Base-by-base conservation (phyloP, 352 stramenopile genomes). In the Phytopythium delawarense region DNA sequence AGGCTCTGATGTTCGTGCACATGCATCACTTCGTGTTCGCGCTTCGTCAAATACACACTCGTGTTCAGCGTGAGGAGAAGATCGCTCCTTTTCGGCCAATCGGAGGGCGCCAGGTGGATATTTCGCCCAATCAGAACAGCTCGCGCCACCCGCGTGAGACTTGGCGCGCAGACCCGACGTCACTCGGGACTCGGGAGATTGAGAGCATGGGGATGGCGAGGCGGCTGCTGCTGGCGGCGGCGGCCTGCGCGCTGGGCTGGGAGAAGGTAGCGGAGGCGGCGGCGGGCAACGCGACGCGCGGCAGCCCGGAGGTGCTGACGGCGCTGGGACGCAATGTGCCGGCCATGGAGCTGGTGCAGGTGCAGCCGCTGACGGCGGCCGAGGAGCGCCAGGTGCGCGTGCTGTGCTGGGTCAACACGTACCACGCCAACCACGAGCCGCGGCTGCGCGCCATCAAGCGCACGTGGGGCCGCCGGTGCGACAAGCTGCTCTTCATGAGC, bases 401-500 rank as follows among this genome's bases (percentile, higher is more conserved):
- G 51, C 72, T 96, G 18, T 96, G 87, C 71, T 94, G 83, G 84
- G 81, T 94, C 32, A 92, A 91, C 74, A 96, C 84, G 63, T 92
- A 84, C 61, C 78, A 94, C 68, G 71, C 66, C 45, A 94, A 91
- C 69, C 87, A 96, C 75, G 61, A 69, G 23, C 65, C 64, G 56
- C 80, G 84, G 15, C 51, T 93, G 48, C 69, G 30, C 23, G 64
- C 84, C 23, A 94, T 96, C 62, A 81, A 92, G 66, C 63, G 62
- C 39, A 94, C 84, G 62, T 96, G 87, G 87, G 87, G 84, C 23
- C 64, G 60, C 3, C 87, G 88, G 54, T 96, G 87, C 62, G 87
- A 94, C 69, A 94, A 94, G 72, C 64, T 96, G n/a, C 55, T 96
- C 2, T 94, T 96, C 64, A 93, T 96, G 81, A 96, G 87, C 61